These are phyloP conservation scores for Plenodomus biglobosus DNA, from an alignment of 2,329 filamentous ascomycete genomes.

Conservation along the genomic window DNA sequence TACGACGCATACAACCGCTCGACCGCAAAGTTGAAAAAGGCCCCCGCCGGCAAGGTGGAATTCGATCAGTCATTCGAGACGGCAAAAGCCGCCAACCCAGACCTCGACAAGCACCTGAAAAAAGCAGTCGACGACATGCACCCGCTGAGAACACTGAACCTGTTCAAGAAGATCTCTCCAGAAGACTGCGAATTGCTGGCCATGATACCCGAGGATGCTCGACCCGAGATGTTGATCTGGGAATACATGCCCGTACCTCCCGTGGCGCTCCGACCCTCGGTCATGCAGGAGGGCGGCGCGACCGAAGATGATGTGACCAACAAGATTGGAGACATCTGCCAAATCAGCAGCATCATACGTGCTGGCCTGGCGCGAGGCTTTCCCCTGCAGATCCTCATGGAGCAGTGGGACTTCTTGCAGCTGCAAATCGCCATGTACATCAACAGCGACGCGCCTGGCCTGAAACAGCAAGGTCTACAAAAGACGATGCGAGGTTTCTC, in stretches of 20 bases:
- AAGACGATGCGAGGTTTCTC: conserved; percentile 93
- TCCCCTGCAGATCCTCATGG: conserved; percentile 86
- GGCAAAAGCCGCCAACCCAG: conserved; percentile 74
- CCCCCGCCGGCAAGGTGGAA: conserved; percentile 76
- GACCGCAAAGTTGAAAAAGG: conserved; percentile 78
- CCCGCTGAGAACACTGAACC: conserved; percentile 80
- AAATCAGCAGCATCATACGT: conserved; percentile 84
- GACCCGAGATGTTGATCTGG: conserved; percentile 97
- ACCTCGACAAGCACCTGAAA: conserved; percentile 86
- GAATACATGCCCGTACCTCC: conserved; percentile 93
- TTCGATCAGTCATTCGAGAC: conserved; percentile 86
- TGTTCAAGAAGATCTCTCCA: conserved; percentile 84
- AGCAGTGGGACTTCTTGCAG: conserved; percentile 97
- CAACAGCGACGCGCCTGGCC: conserved; percentile 90
- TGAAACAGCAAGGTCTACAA: conserved; percentile 84
- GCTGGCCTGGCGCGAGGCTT: conserved; percentile 81
- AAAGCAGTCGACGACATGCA: conserved; percentile 96
- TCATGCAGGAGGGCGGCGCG: conserved; percentile 87
- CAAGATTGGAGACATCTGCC: conserved; percentile 94
- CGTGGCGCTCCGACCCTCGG: conserved; percentile 90
- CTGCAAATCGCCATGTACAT: conserved; percentile 97
- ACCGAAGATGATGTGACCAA: conserved; percentile 97
- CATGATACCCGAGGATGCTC: conserved; percentile 79
- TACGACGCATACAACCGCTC: conserved; percentile 87
- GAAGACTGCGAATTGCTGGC: conserved; percentile 90